Evolutionary conservation across 176 grass and related monocot genomes (phyloP).

Genomic region (Melocanna baccifera): DNA sequence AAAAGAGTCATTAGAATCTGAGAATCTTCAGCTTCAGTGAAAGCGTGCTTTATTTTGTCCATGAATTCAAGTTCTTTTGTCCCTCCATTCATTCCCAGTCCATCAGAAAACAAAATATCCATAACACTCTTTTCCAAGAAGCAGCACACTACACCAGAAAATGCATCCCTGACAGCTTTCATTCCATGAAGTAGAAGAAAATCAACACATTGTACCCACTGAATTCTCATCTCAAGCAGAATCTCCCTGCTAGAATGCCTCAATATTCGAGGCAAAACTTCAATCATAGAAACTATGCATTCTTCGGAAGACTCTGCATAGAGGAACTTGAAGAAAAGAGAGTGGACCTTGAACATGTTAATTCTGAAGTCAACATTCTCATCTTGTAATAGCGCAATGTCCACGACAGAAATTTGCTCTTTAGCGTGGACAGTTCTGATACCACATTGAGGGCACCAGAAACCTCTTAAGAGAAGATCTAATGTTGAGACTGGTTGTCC

Average conservation of each 20-base stretch:
- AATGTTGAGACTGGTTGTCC: conserved; percentile 52
- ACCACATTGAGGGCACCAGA: conserved; percentile 74
- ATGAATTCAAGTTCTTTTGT: conserved; percentile 60
- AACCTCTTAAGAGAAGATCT: conserved; percentile 83
- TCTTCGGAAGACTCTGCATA: conserved; percentile 60
- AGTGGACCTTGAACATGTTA: conserved; percentile 46
- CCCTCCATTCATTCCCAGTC: conserved; percentile 25
- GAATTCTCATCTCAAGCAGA: conserved; percentile 56
- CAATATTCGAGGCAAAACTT: conserved; percentile 80
- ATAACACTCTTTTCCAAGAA: conserved; percentile 66
- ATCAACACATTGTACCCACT: conserved; percentile 71
- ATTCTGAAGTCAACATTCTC: conserved; percentile 32
- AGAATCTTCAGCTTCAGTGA: conserved; percentile 46
- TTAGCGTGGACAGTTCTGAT: conserved; percentile 35
- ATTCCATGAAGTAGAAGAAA: conserved; percentile 70
- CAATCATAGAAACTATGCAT: conserved; percentile 52
- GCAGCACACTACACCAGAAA: conserved; percentile 69
- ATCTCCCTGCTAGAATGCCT: conserved; percentile 52
- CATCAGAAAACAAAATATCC: conserved; percentile 66
- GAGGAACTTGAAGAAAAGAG: conserved; percentile 77
- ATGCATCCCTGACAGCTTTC: conserved; percentile 79
- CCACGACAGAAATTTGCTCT: conserved; percentile 47
- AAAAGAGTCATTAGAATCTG: conserved; percentile 69
- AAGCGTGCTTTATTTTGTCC: conserved; percentile 69
- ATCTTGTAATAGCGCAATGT: conserved; percentile 43